phyloP scores from a whole-genome alignment of 2,329 filamentous ascomycete genomes.

The Podosphaera leucotricha region DNA sequence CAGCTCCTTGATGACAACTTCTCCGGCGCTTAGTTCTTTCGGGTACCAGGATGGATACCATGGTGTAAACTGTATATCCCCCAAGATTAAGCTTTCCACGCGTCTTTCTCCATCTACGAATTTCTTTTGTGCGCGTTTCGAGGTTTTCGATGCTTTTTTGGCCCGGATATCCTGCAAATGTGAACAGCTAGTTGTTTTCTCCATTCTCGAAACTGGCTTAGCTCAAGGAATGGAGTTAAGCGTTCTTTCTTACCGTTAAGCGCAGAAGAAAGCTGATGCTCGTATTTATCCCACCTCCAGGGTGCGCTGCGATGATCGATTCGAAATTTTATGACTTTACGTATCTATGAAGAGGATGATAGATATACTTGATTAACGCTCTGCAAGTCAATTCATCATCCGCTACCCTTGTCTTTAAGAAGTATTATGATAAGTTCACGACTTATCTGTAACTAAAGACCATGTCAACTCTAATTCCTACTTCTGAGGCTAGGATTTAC shows the following conservation, averaged over 20 bases:
- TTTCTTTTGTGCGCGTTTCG: neutral
- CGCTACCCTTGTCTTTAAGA: too few species aligned
- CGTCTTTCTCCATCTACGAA: constrained; percentile 34
- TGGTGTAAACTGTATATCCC: constrained; percentile 60
- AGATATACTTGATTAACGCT: too few species aligned
- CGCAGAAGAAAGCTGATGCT: too few species aligned
- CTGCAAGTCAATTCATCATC: too few species aligned
- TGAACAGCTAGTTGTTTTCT: neutral
- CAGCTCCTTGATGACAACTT: constrained; percentile 32
- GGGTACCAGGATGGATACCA: constrained; percentile 86
- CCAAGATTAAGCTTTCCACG: constrained; percentile 68
- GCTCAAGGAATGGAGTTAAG: neutral
- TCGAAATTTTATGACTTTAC: too few species aligned
- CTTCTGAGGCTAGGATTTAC: too few species aligned
- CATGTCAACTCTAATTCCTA: too few species aligned
- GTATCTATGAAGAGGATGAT: too few species aligned
- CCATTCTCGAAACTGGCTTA: neutral
- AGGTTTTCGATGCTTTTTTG: neutral
- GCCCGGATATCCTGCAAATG: neutral
- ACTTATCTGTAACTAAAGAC: too few species aligned
- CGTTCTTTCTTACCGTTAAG: neutral
- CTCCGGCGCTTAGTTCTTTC: constrained; percentile 31
- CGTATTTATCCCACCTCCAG: too few species aligned
- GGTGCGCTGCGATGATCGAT: too few species aligned
- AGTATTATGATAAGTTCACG: too few species aligned